These are phyloP conservation scores for Forsythia viridissima DNA, from an alignment of 257 asterid species.

Conservation along the genomic window DNA sequence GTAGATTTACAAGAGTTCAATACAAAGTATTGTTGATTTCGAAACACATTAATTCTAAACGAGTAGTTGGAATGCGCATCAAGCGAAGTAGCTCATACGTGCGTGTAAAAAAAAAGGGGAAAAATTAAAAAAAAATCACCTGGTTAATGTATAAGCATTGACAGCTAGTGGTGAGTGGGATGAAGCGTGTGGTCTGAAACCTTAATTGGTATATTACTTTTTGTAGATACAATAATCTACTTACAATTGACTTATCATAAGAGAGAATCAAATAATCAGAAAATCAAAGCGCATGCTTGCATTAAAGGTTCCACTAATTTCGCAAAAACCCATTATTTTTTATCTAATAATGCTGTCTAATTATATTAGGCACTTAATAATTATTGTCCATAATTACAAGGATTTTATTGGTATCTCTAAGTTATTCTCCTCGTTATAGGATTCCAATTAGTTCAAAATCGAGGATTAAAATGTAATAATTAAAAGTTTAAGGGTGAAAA, in stretches of 20 bases:
- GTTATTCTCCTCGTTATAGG: background rate
- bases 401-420: background rate
- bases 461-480: background rate
- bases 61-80: too few species aligned
- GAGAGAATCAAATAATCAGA: background rate
- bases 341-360: background rate
- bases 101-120: too few species aligned
- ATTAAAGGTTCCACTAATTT: background rate
- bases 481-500: background rate
- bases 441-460: background rate
- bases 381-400: constrained; percentile 34
- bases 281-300: background rate
- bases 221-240: background rate
- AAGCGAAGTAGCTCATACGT: too few species aligned
- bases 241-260: background rate
- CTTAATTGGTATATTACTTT: background rate
- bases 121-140: too few species aligned
- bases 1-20: too few species aligned
- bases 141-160: background rate
- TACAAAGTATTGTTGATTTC: too few species aligned
- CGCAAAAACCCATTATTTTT: background rate
- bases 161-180: background rate
- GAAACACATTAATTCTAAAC: too few species aligned
- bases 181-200: background rate
- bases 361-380: constrained; percentile 16